Conservation (phyloP, 441 rosid species). For the Pelargonium myrrhifolium region DNA sequence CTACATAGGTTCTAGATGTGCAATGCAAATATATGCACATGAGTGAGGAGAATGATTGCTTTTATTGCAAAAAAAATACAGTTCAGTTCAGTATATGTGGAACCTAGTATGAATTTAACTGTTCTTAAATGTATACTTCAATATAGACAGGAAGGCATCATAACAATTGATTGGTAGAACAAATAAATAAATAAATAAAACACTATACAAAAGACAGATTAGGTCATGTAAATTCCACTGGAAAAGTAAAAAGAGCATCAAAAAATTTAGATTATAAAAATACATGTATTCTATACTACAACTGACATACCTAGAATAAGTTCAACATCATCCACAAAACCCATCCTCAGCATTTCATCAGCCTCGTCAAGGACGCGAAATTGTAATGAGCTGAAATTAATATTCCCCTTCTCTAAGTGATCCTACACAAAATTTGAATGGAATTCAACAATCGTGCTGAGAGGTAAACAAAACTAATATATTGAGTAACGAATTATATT, state of each 20-base stretch:
- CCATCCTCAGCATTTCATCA: slow-evolving; percentile 95
- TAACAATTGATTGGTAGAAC: too few species aligned
- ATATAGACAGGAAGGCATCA: too few species aligned
- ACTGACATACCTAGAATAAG: slow-evolving; percentile 62
- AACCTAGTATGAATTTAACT: too few species aligned
- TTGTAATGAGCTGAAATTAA: slow-evolving; percentile 54
- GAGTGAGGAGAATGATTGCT: too few species aligned
- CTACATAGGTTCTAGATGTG: too few species aligned
- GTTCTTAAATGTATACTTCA: too few species aligned
- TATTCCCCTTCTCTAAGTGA: slow-evolving; percentile 64
- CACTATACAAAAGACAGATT: too few species aligned
- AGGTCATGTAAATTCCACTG: too few species aligned
- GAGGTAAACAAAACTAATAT: not conserved
- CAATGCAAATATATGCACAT: too few species aligned
- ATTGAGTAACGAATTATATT: not conserved
- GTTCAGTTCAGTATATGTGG: too few species aligned
- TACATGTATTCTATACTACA: not conserved
- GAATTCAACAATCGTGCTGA: not conserved
- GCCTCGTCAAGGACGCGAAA: slow-evolving; percentile 96
- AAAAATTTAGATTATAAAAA: not conserved
- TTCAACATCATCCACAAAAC: slow-evolving; percentile 93
- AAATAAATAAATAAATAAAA: too few species aligned
- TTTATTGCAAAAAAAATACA: too few species aligned
- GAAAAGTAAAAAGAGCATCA: not conserved
- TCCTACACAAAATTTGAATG: slow-evolving; percentile 38